These are phyloP conservation scores for Fragaria ananassa DNA, from an alignment of 306 rosid genomes.

Conservation along the genomic window DNA sequence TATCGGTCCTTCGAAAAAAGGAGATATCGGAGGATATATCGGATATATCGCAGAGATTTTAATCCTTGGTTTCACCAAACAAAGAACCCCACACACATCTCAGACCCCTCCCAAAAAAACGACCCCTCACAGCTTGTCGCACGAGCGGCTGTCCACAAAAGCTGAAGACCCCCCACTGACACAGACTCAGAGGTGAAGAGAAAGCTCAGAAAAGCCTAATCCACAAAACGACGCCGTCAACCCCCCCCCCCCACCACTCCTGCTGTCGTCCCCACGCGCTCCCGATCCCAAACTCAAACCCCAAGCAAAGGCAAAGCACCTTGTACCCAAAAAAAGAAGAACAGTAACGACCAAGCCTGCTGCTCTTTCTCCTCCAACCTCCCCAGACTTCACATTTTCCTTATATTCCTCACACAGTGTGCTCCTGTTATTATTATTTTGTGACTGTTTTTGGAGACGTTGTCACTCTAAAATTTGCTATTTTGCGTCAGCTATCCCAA, in stretches of 20 bases:
- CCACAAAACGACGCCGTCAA: constrained; percentile 3
- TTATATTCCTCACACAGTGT: no score
- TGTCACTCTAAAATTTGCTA: no score
- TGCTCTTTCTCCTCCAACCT: neutral
- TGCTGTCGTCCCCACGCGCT: constrained; percentile 9
- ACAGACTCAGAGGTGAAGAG: neutral
- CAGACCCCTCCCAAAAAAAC: neutral
- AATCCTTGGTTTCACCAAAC: no score
- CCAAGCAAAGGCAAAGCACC: constrained; percentile 12
- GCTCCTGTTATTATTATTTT: no score
- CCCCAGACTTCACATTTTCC: neutral
- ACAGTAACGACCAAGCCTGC: neutral
- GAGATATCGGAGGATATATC: no score
- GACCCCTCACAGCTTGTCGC: constrained; percentile 4
- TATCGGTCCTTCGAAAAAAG: no score
- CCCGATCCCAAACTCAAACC: constrained; percentile 13
- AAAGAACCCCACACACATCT: no score
- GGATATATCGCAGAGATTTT: no score
- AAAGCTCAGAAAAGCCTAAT: neutral
- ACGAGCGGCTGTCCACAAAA: constrained; percentile 9
- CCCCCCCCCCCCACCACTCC: neutral
- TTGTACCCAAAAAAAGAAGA: neutral
- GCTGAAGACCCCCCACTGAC: constrained; percentile 12
- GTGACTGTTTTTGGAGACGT: no score
- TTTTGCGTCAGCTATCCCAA: no score